Evolutionary conservation across 768 basidiomycete species (phyloP), one percentile per base, ranked within the genome.

Genomic region (Pisolithus albus): DNA sequence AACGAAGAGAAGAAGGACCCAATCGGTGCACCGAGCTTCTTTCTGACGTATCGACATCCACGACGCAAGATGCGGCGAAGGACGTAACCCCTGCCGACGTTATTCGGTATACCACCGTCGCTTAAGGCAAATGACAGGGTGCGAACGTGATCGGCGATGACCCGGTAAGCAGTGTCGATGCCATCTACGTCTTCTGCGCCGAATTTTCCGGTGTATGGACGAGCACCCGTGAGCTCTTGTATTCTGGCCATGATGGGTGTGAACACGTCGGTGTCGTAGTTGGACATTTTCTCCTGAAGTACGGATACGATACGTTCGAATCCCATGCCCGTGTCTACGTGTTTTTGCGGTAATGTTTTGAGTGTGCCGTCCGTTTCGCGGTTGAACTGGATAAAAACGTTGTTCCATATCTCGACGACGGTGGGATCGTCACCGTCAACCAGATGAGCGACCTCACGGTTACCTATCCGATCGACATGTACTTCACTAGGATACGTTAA

Each of bases 341-440:
- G 96, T 70, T 93, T 92, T 30, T 85, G 81, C 23, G 96, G 96
- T 13, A 99, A 79, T 1, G 80, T 53, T 48, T 79, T 82, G 15
- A 99, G 78, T 18, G 84, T 81, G 38, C 88, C 87, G 52, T 94
- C 88, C 41, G 82, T 80, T 68, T 98, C 95, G 44, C 96, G 88
- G 66, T 99, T 98, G 75, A 88, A 99, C 62, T 97, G 94, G 64
- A 99, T 98, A 67, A 97, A 99, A 51, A 99, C 96, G 66, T 96
- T 97, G 75, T 99, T 99, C 96, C 96, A 99, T 59, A 99, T 94
- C 70, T 95, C 92, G 52, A 99, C 79, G 7, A 99, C 96, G 56
- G 94, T 85, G 1, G 96, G 93, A 64, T 98, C 96, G 66, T 99
- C 96, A 59, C 84, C 78, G 67, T 99, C 98, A 58, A 99, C 96